Percentiles rank a stretch among this genome's conserved stretches.
Evolutionary conservation across 129 eudicot species (phyloP).

Genomic region (sunflower (Helianthus annuus)): HanXRQr2.0-SUNRISE NC_035441.2:33115595-33116094

Average conservation of each 20-base stretch:
- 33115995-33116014: conserved; percentile 30
- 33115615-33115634: neutral
- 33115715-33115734: neutral
- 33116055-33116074: conserved; percentile 31
- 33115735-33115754: neutral
- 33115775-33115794: conserved; percentile 11
- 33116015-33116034: conserved; percentile 29
- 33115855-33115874: neutral
- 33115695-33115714: neutral
- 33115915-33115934: conserved; percentile 33
- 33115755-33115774: conserved; percentile 5
- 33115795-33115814: neutral
- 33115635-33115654: neutral
- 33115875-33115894: conserved; percentile 9
- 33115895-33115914: conserved; percentile 23
- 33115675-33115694: neutral
- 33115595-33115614: neutral
- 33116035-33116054: conserved; percentile 35
- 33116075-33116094: no score
- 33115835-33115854: conserved; percentile 6
- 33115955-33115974: conserved; percentile 32
- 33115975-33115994: conserved; percentile 36
- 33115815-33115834: neutral
- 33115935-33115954: conserved; percentile 25
- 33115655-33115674: neutral